These are phyloP conservation scores for Circinella minor DNA, from an alignment of 371 early-diverging fungal genomes.

Conservation along the genomic window DNA sequence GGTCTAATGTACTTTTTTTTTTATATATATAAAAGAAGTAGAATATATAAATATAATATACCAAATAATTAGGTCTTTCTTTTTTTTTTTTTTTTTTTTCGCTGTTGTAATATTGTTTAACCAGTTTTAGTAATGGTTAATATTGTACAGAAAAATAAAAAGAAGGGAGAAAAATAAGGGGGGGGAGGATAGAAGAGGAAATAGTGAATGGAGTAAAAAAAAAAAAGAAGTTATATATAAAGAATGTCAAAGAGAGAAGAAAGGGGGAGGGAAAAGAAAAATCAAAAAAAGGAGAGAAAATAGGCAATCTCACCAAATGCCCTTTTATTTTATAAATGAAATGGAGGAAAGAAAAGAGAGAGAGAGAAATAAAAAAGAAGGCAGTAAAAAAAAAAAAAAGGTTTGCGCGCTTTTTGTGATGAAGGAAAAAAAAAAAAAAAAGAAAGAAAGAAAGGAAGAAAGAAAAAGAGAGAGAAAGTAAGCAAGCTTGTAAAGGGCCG, in stretches of 20 bases:
- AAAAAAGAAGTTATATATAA: neutral
- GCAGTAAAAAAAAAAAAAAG: slow-evolving; percentile 3
- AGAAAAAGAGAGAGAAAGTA: slow-evolving; percentile 1
- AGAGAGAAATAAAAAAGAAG: slow-evolving; percentile 6
- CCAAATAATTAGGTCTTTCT: too few relatives aligned
- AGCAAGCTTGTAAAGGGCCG: neutral
- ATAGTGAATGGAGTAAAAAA: neutral
- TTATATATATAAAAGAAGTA: neutral
- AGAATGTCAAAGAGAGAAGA: neutral
- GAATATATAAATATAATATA: neutral
- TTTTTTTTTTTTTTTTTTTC: too few relatives aligned
- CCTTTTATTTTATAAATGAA: neutral
- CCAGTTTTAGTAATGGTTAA: neutral
- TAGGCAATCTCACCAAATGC: slow-evolving; percentile 4
- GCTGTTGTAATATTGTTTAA: neutral
- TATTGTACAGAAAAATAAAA: neutral
- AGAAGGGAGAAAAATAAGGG: neutral
- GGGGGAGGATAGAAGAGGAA: neutral
- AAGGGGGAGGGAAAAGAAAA: neutral
- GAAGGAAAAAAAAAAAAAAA: slow-evolving; percentile 2
- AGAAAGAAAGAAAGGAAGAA: neutral
- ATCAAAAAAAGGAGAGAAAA: slow-evolving; percentile 2
- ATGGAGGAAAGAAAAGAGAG: neutral
- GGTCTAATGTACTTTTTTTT: too few relatives aligned
- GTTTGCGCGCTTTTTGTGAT: slow-evolving; percentile 2